phyloP scores from a whole-genome alignment of 1,284 basidiomycete genomes.

The Cryptococcus sp. region DNA sequence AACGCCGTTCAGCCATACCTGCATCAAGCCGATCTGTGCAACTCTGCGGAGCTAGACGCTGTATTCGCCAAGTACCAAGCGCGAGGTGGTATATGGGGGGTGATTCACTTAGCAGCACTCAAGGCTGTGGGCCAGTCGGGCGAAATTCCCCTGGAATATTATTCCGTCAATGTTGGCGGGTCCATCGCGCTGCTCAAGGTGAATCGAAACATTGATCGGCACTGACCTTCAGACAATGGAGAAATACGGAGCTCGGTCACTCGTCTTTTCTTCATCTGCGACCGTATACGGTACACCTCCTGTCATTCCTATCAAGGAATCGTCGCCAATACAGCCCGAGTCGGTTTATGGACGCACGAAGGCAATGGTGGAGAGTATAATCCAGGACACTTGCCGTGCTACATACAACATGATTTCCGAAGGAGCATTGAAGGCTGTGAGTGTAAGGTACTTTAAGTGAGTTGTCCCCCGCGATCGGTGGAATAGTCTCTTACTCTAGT shows the following conservation, averaged over 20 bases:
- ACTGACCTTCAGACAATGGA: constrained; percentile 60
- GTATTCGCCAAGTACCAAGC: constrained; percentile 71
- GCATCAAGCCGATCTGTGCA: constrained; percentile 67
- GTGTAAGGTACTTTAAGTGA: constrained; percentile 89
- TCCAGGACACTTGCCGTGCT: constrained; percentile 84
- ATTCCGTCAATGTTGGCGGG: constrained; percentile 83
- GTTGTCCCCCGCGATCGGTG: constrained; percentile 33
- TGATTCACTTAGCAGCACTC: constrained; percentile 93
- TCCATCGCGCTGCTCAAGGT: constrained; percentile 69
- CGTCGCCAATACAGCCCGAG: constrained; percentile 79
- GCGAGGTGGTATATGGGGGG: constrained; percentile 93
- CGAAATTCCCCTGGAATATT: constrained; percentile 89
- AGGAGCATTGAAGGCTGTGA: constrained; percentile 34
- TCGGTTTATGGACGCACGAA: constrained; percentile 96
- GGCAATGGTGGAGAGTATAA: constrained; percentile 85
- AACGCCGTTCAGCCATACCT: constrained; percentile 41
- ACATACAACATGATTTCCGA: constrained; percentile 36
- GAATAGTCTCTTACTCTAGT: constrained; percentile 52
- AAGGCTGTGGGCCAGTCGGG: constrained; percentile 98
- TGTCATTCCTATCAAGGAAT: constrained; percentile 89
- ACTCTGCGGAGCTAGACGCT: constrained; percentile 62
- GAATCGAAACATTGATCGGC: constrained; percentile 13
- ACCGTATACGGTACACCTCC: constrained; percentile 98
- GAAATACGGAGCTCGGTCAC: constrained; percentile 71
- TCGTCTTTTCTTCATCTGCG: constrained; percentile 97